Evolutionary conservation across 768 basidiomycete genomes (phyloP), one percentile per base, ranked within the genome.

Genomic region (Solioccasus polychromus): DNA sequence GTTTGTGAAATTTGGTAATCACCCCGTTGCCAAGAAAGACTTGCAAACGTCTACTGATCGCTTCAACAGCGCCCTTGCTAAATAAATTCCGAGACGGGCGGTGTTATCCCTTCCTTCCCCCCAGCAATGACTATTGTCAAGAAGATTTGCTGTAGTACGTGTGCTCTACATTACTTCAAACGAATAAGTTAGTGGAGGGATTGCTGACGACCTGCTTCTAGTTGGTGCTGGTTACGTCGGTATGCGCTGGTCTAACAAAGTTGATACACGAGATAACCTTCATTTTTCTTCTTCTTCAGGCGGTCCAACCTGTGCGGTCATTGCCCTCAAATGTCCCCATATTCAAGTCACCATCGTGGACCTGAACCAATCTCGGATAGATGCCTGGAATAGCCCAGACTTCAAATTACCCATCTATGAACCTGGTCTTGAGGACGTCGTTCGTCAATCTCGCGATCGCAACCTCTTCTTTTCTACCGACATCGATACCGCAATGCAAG

Each of bases 401-500:
- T 93, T 81, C 67, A 69, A 75, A 28, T 74, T 99, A 17, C 96
- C 96, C 40, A 99, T 99, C 67, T 99, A 96, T 68, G 96, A 99
- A 66, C 96, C 96, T 5, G 95, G 96, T 37, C 82, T 99, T 9
- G 91, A 82, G 49, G 92, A 85, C 25, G 91, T 98, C 54, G 89
- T 99, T 56, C 83, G 85, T 61, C 66, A 79, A 57, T 84, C 89
- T 30, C 83, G 96, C 37, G 95, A 92, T 23, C 85, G 85, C 68
- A 99, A 99, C 71, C 82, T 99, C 53, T 96, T 96, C 74, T 98
- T 99, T 78, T 88, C 87, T 32, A 94, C 92, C 37, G 84, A 98
- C 54, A 90, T 98, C 53, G 91, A 96, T 68, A 84, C 85, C 65
- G 92, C 77, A 48, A 96, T 99, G 63, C 78, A 73, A 53, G 94